Evolutionary conservation across 176 grass and related monocot species (phyloP), one percentile per base, ranked within the genome.

Genomic region (Zizania latifolia): DNA sequence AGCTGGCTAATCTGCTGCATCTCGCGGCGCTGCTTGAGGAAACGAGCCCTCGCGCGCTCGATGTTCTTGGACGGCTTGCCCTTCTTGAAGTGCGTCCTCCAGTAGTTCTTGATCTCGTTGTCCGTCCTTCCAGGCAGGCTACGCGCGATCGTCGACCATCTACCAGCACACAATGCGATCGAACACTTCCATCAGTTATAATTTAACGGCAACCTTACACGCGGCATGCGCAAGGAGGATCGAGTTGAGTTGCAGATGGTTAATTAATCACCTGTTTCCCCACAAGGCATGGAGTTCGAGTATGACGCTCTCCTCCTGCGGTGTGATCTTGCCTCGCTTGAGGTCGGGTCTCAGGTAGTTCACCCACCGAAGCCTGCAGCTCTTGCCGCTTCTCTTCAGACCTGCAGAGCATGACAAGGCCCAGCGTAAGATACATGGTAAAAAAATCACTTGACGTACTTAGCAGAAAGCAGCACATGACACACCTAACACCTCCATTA

Each of bases 21-120:
- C 84, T 86, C 88, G 29, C 85, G 83, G 22, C 83, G 94, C 65
- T 89, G 88, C 72, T 79, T 79, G 16, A 94, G 51, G 68, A 90
- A 92, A 31, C 85, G 71, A n/a, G 91, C 89, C 40, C 95, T 76
- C 27, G 95, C 89, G 61, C 86, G 86, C 74, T 90, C 89, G 41
- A 92, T 78, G 62, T 84, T 98, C 85, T 92, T 92, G 32, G 94
- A 93, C 29, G 86, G 71, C 68, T 90, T 94, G 35, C 71, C 88
- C 81, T 87, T 92, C 75, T 98, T 98, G 86, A 94, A 94, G 78
- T 98, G 95, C 37, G 95, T 98, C 75, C 95, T 30, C 95, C 95
- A 99, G 84, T 94, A 99, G 91, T 99, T 99, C 84, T 99, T 99
- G 85, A 99, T 94, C 95, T 99, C 91, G 72, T 99, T 99, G 76